These are phyloP conservation scores for Rhytidiadelphus loreus DNA, from an alignment of 225 moss, liverwort and hornwort genomes.

Conservation along the genomic window DNA sequence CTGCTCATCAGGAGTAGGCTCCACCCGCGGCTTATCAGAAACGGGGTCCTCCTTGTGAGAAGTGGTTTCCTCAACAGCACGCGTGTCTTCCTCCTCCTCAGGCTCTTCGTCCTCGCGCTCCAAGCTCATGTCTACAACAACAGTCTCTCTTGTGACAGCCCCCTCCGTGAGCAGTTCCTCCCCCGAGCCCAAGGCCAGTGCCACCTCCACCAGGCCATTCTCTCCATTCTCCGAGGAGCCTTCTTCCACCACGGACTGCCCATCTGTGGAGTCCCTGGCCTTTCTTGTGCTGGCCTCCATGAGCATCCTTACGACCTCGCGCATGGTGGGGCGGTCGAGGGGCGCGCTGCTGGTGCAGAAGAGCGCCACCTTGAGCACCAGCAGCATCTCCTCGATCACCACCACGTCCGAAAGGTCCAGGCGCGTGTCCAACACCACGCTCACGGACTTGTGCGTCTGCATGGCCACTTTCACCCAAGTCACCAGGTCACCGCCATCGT, in stretches of 20 bases:
- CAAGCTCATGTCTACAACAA: not conserved
- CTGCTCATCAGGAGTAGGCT: not conserved
- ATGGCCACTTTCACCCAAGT: conserved; percentile 48
- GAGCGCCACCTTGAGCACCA: conserved; percentile 48
- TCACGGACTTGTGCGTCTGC: conserved; percentile 24
- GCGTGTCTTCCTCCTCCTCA: not conserved
- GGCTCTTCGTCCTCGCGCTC: not conserved
- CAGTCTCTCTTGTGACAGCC: not conserved
- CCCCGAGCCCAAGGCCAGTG: not conserved
- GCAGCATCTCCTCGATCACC: conserved; percentile 47
- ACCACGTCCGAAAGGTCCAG: conserved; percentile 37
- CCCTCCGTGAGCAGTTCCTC: not conserved
- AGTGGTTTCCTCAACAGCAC: not conserved
- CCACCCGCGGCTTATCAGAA: not conserved
- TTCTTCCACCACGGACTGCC: not conserved
- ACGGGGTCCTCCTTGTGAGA: not conserved
- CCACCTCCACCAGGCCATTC: not conserved
- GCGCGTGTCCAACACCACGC: conserved; percentile 27
- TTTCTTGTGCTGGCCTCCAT: conserved; percentile 36
- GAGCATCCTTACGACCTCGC: conserved; percentile 55
- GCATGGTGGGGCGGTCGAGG: conserved; percentile 36
- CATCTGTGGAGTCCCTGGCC: conserved; percentile 26
- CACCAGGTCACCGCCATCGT: conserved; percentile 42
- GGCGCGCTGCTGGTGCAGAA: conserved; percentile 40
- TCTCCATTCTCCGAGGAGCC: not conserved